Evolutionary conservation across 441 rosid genomes (phyloP).

Genomic region (Manihot esculenta): DNA sequence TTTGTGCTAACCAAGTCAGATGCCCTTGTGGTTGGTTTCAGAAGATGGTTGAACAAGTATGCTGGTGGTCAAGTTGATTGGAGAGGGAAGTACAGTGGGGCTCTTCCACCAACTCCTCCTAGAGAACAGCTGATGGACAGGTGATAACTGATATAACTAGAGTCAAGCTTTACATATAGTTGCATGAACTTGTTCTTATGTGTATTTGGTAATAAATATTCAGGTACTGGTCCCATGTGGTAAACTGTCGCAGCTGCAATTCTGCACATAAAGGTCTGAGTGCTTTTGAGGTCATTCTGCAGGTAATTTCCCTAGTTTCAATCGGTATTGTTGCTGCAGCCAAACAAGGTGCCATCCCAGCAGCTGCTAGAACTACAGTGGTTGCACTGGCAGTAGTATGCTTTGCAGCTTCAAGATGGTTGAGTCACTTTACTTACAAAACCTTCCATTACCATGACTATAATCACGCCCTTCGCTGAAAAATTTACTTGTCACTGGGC

Average conservation of each 20-base stretch:
- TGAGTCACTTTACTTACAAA: constrained; percentile 69
- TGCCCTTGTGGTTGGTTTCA: constrained; percentile 69
- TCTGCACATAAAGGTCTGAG: constrained; percentile 59
- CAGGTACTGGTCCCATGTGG: constrained; percentile 92
- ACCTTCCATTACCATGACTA: constrained; percentile 82
- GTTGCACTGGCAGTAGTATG: constrained; percentile 52
- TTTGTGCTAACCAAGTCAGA: constrained; percentile 84
- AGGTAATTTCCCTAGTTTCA: constrained; percentile 48
- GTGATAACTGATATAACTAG: constrained; percentile 28
- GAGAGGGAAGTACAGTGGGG: constrained; percentile 65
- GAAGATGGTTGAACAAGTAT: constrained; percentile 80
- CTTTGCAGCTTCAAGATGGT: constrained; percentile 77
- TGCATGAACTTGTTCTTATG: neutral
- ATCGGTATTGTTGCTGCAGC: constrained; percentile 63
- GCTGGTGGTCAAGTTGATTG: constrained; percentile 65
- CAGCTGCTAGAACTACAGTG: constrained; percentile 40
- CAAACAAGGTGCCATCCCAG: constrained; percentile 41
- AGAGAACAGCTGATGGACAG: constrained; percentile 84
- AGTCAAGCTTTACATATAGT: neutral
- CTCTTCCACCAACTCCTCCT: constrained; percentile 75
- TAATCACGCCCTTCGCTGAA: constrained; percentile 69
- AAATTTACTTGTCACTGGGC: neutral
- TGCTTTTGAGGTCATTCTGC: constrained; percentile 58
- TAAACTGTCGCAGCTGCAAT: constrained; percentile 78
- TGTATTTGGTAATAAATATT: neutral